Evolutionary conservation across 371 early-diverging fungal species (phyloP).

Genomic region (Chytridium lagenaria): DNA sequence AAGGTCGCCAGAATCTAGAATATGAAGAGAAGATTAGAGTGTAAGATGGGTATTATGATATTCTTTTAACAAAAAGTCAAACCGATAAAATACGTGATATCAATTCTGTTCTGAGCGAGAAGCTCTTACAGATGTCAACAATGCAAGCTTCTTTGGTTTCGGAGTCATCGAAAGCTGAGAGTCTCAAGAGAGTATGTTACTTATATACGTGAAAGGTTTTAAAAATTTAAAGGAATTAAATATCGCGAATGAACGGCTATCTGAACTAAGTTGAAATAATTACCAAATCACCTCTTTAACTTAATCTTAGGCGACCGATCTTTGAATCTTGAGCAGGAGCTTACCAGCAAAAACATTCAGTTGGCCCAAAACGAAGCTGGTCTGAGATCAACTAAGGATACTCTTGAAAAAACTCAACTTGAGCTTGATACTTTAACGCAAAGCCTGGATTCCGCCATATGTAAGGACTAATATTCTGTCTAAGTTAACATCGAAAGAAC

Average conservation of each 20-base stretch:
- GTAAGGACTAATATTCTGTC: conserved; percentile 16
- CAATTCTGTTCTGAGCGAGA: background rate
- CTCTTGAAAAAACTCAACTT: conserved; percentile 17
- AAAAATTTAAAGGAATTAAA: conserved; percentile 10
- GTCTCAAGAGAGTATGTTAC: conserved; percentile 2
- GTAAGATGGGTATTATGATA: background rate
- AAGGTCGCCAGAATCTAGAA: background rate
- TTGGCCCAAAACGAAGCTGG: conserved; percentile 6
- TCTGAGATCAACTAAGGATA: conserved; percentile 1
- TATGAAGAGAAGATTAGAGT: conserved; percentile 3
- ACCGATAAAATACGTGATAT: background rate
- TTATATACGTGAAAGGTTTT: background rate
- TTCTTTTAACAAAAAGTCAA: background rate
- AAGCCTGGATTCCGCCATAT: conserved; percentile 30
- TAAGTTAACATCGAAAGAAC: conserved; percentile 14
- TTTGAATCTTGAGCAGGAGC: conserved; percentile 6
- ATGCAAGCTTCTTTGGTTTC: background rate
- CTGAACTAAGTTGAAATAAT: background rate
- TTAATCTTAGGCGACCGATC: background rate
- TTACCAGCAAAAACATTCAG: conserved; percentile 3
- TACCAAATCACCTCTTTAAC: background rate
- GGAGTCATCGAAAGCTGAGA: background rate
- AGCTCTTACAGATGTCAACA: background rate
- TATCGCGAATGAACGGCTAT: conserved; percentile 4
- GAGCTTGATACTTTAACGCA: conserved; percentile 20